These are phyloP conservation scores for Trichosporon inkin DNA, from an alignment of 1,284 basidiomycete species.

Conservation along the genomic window DNA sequence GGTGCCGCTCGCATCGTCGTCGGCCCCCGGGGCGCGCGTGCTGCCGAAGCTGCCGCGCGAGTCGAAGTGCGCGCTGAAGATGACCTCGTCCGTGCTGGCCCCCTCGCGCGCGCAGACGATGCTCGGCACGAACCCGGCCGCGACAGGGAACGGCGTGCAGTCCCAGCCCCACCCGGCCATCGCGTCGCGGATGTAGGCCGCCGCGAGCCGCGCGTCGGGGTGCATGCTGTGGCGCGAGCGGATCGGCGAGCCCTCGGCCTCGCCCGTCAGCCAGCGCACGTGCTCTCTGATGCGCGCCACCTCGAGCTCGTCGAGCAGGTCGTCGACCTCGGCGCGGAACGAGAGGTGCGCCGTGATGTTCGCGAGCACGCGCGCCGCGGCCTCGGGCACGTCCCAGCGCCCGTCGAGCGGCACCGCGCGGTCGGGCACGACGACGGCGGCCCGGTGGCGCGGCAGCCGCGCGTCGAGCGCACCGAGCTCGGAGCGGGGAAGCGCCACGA, in stretches of 20 bases:
- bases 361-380: conserved; percentile 39
- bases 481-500: conserved; percentile 35
- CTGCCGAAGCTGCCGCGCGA: conserved; percentile 78
- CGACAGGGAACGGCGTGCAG: neutral
- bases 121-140: conserved; percentile 70
- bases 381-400: conserved; percentile 29
- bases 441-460: conserved; percentile 42
- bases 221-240: conserved; percentile 73
- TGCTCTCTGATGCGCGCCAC: conserved; percentile 60
- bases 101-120: conserved; percentile 61
- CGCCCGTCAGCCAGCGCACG: conserved; percentile 75
- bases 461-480: conserved; percentile 43
- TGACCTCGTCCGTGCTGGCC: conserved; percentile 53
- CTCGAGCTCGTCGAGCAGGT: conserved; percentile 24
- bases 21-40: conserved; percentile 64
- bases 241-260: conserved; percentile 59
- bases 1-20: conserved; percentile 66
- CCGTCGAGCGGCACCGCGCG: neutral
- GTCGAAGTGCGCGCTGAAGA: conserved; percentile 79
- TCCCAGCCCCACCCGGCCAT: neutral
- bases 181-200: conserved; percentile 32
- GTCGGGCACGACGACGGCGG: conserved; percentile 41
- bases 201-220: conserved; percentile 63
- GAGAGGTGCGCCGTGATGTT: conserved; percentile 42
- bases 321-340: conserved; percentile 21